Percentiles rank a stretch among this genome's conserved stretches.
phyloP scores from a whole-genome alignment of 2,329 filamentous ascomycete genomes.

The Trichoderma oligosporum region DNA sequence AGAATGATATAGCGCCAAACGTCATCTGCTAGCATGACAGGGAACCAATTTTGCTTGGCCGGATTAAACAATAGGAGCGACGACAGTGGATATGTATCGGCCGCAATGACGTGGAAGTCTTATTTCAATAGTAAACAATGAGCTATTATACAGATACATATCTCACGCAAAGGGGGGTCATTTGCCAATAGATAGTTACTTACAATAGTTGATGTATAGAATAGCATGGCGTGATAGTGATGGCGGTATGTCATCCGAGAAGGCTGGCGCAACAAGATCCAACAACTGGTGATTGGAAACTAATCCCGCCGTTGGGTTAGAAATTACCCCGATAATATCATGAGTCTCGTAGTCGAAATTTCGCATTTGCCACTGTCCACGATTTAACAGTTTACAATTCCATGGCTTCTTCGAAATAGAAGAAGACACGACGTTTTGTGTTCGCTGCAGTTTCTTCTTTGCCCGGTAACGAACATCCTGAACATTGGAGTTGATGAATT shows the following conservation, averaged over 20 bases:
- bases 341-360: not conserved
- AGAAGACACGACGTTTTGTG: not conserved
- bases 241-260: not conserved
- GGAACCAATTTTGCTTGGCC: not conserved
- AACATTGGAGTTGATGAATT: not conserved
- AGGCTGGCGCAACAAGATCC: not conserved
- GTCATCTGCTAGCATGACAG: not conserved
- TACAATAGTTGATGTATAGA: not conserved
- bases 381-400: not conserved
- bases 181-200: too few relatives aligned
- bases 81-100: not conserved
- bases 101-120: not conserved
- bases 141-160: too few relatives aligned
- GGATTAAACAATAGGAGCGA: not conserved
- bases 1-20: not conserved
- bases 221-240: not conserved
- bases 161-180: too few relatives aligned
- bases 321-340: too few relatives aligned
- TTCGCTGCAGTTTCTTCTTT: not conserved
- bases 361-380: not conserved
- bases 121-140: not conserved
- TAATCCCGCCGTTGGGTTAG: not conserved
- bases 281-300: not conserved
- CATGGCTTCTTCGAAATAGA: not conserved
- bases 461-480: not conserved